These are phyloP conservation scores for Arachis monticola DNA, from an alignment of 331 rosid genomes.

Conservation along the genomic window DNA sequence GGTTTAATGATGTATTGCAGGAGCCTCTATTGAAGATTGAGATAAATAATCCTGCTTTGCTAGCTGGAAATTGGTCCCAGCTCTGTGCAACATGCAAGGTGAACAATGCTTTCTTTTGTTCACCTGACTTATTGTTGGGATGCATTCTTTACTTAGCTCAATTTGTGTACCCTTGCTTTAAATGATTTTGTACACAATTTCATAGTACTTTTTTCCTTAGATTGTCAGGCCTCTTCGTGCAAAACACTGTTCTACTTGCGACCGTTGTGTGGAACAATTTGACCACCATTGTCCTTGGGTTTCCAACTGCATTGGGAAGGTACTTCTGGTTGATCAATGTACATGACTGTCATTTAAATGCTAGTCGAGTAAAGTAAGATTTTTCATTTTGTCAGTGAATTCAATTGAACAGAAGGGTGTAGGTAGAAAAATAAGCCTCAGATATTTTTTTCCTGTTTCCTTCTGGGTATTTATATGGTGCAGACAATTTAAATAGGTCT, in stretches of 20 bases:
- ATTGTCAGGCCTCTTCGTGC: slow-evolving; percentile 99
- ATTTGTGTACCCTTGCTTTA: slow-evolving; percentile 11
- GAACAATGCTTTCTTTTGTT: slow-evolving; percentile 35
- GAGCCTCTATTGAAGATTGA: slow-evolving; percentile 93
- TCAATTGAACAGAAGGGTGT: neutral
- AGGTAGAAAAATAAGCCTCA: neutral
- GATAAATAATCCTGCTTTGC: slow-evolving; percentile 85
- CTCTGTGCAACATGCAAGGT: slow-evolving; percentile 99
- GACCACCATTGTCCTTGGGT: slow-evolving; percentile 99
- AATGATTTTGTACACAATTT: slow-evolving; percentile 19
- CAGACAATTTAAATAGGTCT: slow-evolving; percentile 2
- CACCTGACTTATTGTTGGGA: slow-evolving; percentile 16
- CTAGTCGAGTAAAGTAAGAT: slow-evolving; percentile 16
- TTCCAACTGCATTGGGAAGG: slow-evolving; percentile 95
- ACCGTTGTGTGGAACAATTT: slow-evolving; percentile 97
- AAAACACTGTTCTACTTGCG: slow-evolving; percentile 93
- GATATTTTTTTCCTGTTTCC: slow-evolving; percentile 7
- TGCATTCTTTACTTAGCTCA: slow-evolving; percentile 1
- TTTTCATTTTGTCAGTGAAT: slow-evolving; percentile 30
- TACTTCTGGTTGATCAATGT: slow-evolving; percentile 39
- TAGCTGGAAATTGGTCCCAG: slow-evolving; percentile 98
- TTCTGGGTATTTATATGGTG: slow-evolving; percentile 18
- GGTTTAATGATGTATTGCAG: slow-evolving; percentile 53
- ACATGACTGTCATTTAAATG: slow-evolving; percentile 17
- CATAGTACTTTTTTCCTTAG: slow-evolving; percentile 47